Conservation (phyloP, 1,139 yeast species). For the Lodderomyces theae region DNA sequence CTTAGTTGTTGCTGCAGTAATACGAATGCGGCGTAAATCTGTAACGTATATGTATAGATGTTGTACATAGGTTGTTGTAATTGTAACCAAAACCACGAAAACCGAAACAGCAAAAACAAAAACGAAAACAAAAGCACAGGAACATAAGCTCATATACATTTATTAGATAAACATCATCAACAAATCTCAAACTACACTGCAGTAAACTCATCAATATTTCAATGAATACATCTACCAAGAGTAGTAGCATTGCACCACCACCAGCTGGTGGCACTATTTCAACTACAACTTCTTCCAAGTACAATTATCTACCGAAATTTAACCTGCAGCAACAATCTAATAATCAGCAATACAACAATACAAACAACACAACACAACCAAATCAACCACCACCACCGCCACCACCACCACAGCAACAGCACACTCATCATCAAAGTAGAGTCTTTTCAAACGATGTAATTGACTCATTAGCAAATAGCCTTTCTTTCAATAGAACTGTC, state of each 20-base stretch:
- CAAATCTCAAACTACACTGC: too few species aligned
- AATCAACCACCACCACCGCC: background rate
- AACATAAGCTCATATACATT: too few species aligned
- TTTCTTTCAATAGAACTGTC: slow-evolving; percentile 22
- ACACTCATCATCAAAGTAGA: slow-evolving; percentile 7
- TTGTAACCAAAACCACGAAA: too few species aligned
- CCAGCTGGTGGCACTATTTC: slow-evolving; percentile 7
- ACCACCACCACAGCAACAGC: background rate
- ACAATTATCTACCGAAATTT: slow-evolving; percentile 18
- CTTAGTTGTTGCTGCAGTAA: too few species aligned
- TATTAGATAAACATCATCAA: too few species aligned
- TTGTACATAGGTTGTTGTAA: too few species aligned
- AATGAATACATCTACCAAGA: slow-evolving; percentile 7
- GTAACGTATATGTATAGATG: too few species aligned
- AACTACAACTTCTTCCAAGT: slow-evolving; percentile 15
- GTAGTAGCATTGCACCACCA: too few species aligned
- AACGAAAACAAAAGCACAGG: too few species aligned
- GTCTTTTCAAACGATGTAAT: slow-evolving; percentile 9
- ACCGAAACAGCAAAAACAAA: too few species aligned
- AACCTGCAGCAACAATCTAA: slow-evolving; percentile 3
- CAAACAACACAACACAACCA: background rate
- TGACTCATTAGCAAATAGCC: slow-evolving; percentile 15
- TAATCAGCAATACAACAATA: slow-evolving; percentile 1
- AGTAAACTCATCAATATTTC: too few species aligned
- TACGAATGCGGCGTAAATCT: too few species aligned